Evolutionary conservation across 2,329 filamentous ascomycete species (phyloP).

Genomic region (Magnaporthiopsis rhizophila): DNA sequence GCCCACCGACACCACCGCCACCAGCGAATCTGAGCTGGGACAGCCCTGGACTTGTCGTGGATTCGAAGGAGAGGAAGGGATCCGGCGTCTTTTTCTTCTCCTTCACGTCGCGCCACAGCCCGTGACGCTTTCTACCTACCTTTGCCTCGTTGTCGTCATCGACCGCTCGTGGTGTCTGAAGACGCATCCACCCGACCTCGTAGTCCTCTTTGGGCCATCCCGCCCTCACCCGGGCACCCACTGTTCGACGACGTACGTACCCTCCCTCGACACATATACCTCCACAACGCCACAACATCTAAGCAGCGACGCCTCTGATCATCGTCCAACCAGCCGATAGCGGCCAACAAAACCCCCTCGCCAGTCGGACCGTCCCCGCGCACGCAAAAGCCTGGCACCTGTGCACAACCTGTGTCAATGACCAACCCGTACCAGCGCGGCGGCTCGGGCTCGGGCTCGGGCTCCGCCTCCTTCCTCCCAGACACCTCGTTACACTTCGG

Average conservation of each 20-base stretch:
- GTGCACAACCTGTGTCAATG: constrained; percentile 23
- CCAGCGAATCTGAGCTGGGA: neutral
- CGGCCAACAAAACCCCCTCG: constrained; percentile 1
- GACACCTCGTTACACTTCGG: constrained; percentile 20
- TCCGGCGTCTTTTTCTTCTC: neutral
- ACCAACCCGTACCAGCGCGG: constrained; percentile 33
- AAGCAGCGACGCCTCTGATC: neutral
- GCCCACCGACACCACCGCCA: neutral
- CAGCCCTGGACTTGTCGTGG: neutral
- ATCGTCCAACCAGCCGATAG: neutral
- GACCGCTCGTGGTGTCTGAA: no score
- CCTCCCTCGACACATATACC: neutral
- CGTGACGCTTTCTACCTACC: neutral
- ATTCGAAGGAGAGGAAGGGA: neutral
- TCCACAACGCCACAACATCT: neutral
- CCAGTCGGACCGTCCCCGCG: neutral
- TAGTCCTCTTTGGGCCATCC: constrained; percentile 1
- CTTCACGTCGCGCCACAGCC: neutral
- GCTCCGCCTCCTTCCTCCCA: constrained; percentile 18
- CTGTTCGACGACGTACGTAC: neutral
- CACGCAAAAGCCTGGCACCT: neutral
- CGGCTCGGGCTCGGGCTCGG: constrained; percentile 12
- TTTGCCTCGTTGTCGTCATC: neutral
- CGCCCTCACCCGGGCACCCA: neutral
- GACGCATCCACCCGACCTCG: neutral